These are phyloP conservation scores for Magnusiomyces starmeri DNA, from an alignment of 1,139 yeast species.

Conservation along the genomic window DNA sequence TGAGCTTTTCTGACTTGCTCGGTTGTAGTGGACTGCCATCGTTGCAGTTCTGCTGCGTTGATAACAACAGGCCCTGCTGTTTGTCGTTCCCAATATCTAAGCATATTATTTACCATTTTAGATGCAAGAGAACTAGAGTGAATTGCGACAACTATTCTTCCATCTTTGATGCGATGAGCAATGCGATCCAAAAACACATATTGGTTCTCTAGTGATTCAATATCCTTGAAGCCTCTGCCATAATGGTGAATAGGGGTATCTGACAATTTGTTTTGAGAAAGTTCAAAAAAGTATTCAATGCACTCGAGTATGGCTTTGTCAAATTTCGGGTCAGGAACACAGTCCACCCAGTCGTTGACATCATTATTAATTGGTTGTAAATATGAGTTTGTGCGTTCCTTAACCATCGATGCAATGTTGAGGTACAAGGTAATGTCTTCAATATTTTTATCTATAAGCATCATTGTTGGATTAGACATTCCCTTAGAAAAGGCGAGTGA, in stretches of 20 bases:
- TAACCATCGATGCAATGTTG: constrained; percentile 66
- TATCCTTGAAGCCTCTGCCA: constrained; percentile 82
- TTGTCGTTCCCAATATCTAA: constrained; percentile 66
- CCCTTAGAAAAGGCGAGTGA: constrained; percentile 74
- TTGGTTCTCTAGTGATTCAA: constrained; percentile 72
- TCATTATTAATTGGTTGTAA: constrained; percentile 49
- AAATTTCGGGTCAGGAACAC: constrained; percentile 60
- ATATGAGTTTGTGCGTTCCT: constrained; percentile 58
- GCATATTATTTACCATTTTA: constrained; percentile 60
- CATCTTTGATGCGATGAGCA: constrained; percentile 73
- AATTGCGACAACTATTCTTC: constrained; percentile 74
- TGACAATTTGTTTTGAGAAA: constrained; percentile 67
- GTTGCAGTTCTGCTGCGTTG: constrained; percentile 53
- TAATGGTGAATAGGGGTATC: constrained; percentile 60
- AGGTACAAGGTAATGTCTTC: constrained; percentile 78
- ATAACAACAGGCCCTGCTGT: constrained; percentile 54
- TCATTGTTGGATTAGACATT: constrained; percentile 78
- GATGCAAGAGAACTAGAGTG: constrained; percentile 55
- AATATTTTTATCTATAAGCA: constrained; percentile 93
- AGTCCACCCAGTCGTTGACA: constrained; percentile 62
- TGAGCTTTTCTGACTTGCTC: constrained; percentile 83
- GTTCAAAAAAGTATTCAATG: constrained; percentile 60
- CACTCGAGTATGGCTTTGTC: constrained; percentile 70
- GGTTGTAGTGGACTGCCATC: constrained; percentile 76
- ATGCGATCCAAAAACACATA: constrained; percentile 70